Evolutionary conservation across 208 protist species (phyloP).

Genomic region (Wallacemonas sp.): DNA sequence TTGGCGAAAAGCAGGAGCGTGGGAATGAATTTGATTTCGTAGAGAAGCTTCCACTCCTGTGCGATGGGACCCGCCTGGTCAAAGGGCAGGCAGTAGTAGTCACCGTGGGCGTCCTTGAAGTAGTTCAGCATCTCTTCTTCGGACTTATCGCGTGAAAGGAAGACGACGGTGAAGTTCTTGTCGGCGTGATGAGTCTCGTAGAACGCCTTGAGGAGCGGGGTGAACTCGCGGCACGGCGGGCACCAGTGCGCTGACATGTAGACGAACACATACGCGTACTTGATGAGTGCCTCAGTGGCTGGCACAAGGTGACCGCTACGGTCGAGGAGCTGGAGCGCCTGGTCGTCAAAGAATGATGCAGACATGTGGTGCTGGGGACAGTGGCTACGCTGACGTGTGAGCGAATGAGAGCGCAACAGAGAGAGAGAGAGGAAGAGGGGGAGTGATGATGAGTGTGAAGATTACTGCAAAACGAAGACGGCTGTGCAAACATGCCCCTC

Average conservation of each 20-base stretch:
- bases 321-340: no score
- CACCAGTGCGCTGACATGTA: constrained; percentile 89
- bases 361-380: no score
- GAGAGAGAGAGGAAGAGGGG: no score
- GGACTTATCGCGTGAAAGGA: constrained; percentile 44
- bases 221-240: constrained; percentile 74
- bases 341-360: no score
- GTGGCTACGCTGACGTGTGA: no score
- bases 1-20: constrained; percentile 11
- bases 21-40: no score
- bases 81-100: constrained; percentile 35
- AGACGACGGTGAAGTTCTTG: constrained; percentile 65
- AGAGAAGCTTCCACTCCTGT: not conserved
- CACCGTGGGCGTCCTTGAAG: constrained; percentile 32
- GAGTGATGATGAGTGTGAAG: no score
- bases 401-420: no score
- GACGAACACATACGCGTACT: constrained; percentile 37
- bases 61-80: not conserved
- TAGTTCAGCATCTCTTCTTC: constrained; percentile 35
- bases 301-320: no score
- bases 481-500: no score
- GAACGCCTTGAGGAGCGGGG: constrained; percentile 43
- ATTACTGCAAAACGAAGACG: no score
- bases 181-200: constrained; percentile 31
- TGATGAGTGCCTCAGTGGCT: no score